Evolutionary conservation across 306 rosid genomes (phyloP), one percentile per base, ranked within the genome.

Genomic region (Trichosanthes truncata): DNA sequence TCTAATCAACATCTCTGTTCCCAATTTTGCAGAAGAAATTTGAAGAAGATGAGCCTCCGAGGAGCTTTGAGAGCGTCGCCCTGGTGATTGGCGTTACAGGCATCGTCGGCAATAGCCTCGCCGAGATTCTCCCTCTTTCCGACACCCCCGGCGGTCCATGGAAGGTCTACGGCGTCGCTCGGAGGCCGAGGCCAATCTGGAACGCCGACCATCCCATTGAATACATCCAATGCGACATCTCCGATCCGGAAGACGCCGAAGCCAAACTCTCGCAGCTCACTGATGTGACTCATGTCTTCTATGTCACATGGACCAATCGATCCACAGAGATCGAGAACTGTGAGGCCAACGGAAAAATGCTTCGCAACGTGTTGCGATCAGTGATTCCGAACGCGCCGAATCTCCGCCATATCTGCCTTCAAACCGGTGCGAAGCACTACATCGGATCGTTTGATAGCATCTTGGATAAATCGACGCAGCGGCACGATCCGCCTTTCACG

Each of bases 71-170:
- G 78, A 87, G 88, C 80, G 95, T 89, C 12, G 97, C 87, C 0
- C 68, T 92, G 0, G 81, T 92, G 20, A 76, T 92, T 71, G 95
- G 97, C 40, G 89, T 92, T 4, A 90, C 97, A 0, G 95, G 95
- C 31, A 89, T 92, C 62, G 95, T 92, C 0, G 93, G 94, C 49
- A 92, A 92, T 60, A 92, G 97, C 87, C 87, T 92, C 9, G 94
- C 97, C 49, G 97, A 92, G 73, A 92, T 92, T 26, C 91, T 92
- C 1, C 97, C 97, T 0, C 89, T 89, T 29, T 57, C 87, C 7
- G 93, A 92, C 78, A 88, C 97, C 4, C 97, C 97, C n/a, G 93
- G 91, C 9, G 97, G 92, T 0, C 91, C 89, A 49, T 92, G 97
- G 97, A 90, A 92, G 38, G 91, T 92, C 76, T 92, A 92, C 79